Conservation (phyloP, 305 asterid species). For the Stenogyne calaminthoides region DNA sequence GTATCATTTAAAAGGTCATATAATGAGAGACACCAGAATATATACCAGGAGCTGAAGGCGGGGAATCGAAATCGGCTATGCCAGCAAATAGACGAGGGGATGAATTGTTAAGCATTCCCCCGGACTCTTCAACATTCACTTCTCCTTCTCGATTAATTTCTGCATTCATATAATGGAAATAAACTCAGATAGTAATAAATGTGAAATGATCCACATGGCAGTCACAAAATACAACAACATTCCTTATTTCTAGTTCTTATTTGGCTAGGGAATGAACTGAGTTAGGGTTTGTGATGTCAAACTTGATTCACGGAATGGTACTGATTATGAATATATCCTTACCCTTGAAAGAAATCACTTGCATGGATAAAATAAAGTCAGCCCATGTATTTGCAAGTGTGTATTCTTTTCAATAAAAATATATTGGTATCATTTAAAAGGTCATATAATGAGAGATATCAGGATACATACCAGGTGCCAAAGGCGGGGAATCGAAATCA, state of each 20-base stretch:
- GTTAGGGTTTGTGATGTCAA: slow-evolving; percentile 2
- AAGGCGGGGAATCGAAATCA: slow-evolving; percentile 55
- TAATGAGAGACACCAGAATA: neutral
- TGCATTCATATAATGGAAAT: slow-evolving; percentile 1
- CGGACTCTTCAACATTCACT: slow-evolving; percentile 24
- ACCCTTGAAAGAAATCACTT: neutral
- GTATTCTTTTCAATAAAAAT: neutral
- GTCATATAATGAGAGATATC: neutral
- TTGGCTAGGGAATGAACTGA: neutral
- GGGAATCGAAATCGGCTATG: slow-evolving; percentile 51
- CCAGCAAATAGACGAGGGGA: slow-evolving; percentile 48
- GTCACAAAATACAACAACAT: neutral
- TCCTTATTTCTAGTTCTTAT: slow-evolving; percentile 9
- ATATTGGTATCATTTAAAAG: neutral
- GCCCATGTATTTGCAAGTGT: slow-evolving; percentile 12
- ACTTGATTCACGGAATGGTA: neutral
- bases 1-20: neutral
- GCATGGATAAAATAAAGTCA: neutral
- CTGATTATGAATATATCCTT: neutral
- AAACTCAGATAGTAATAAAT: neutral
- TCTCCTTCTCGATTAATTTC: slow-evolving; percentile 30
- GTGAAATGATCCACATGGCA: neutral
- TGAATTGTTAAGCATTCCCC: slow-evolving; percentile 30
- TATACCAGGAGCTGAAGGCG: slow-evolving; percentile 48
- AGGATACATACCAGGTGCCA: slow-evolving; percentile 41